These are phyloP conservation scores for Solanum etuberosum DNA, from an alignment of 257 asterid genomes.

Conservation along the genomic window DNA sequence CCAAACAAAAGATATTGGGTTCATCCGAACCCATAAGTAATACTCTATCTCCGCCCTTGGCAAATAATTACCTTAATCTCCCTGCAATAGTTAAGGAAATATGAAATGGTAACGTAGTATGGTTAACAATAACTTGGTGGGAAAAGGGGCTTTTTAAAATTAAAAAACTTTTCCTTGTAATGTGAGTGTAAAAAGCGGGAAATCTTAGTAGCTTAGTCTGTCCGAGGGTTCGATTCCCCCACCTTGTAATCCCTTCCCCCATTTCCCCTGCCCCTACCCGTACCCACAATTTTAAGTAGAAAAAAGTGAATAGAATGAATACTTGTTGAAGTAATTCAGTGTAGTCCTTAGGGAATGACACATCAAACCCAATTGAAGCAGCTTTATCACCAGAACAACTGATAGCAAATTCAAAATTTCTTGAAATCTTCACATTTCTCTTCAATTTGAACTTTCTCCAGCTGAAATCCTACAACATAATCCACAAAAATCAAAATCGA, in stretches of 20 bases:
- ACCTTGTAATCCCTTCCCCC: not conserved
- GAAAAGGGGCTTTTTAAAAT: not conserved
- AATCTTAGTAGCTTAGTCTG: not conserved
- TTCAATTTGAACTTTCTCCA: slow-evolving; percentile 13
- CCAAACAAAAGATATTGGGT: not conserved
- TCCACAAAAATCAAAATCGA: not conserved
- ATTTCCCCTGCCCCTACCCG: not conserved
- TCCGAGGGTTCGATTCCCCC: not conserved
- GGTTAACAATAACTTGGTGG: not conserved
- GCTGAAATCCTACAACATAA: slow-evolving; percentile 21
- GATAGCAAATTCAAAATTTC: slow-evolving; percentile 16
- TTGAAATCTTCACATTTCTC: slow-evolving; percentile 16
- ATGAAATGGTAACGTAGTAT: not conserved
- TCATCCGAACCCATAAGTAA: not conserved
- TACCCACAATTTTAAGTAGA: not conserved
- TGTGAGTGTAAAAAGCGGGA: not conserved
- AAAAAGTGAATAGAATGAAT: not conserved
- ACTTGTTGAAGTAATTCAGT: slow-evolving; percentile 65
- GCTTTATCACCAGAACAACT: slow-evolving; percentile 25
- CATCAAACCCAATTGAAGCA: slow-evolving; percentile 35
- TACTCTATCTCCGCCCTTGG: not conserved
- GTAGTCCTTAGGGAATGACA: slow-evolving; percentile 65
- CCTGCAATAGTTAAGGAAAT: not conserved
- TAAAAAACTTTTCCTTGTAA: not conserved
- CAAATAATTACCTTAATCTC: not conserved